These are phyloP conservation scores for Phytophthora litchii DNA, from an alignment of 352 stramenopile species.

Conservation along the genomic window DNA sequence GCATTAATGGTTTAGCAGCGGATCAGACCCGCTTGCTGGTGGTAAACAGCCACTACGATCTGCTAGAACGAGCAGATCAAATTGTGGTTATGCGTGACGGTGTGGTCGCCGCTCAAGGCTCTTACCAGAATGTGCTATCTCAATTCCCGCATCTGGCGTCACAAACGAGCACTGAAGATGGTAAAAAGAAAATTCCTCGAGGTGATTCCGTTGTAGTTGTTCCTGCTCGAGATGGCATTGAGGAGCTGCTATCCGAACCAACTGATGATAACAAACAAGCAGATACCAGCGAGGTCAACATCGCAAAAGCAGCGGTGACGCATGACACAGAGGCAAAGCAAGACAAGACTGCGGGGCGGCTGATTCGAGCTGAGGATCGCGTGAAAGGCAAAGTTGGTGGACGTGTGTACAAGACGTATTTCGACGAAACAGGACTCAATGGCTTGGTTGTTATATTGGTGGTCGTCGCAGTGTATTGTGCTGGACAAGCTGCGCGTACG, in stretches of 20 bases:
- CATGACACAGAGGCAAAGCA: no score
- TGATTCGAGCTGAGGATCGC: conserved; percentile 38
- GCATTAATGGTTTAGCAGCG: conserved; percentile 66
- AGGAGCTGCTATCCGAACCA: no score
- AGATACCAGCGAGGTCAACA: no score
- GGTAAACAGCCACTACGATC: conserved; percentile 92
- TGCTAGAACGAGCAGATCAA: conserved; percentile 61
- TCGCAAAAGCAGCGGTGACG: no score
- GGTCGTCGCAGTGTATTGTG: conserved; percentile 11
- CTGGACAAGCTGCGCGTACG: conserved; percentile 27
- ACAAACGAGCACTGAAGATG: background rate
- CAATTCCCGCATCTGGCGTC: conserved; percentile 33
- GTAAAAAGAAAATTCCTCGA: background rate
- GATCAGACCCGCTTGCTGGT: conserved; percentile 88
- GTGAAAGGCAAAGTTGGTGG: conserved; percentile 32
- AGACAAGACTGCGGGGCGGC: background rate
- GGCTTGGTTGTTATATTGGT: conserved; percentile 18
- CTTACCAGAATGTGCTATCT: conserved; percentile 64
- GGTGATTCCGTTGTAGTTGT: no score
- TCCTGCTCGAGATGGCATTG: no score
- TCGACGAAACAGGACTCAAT: conserved; percentile 37
- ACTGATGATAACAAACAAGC: no score
- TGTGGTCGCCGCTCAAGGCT: conserved; percentile 73
- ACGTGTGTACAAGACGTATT: conserved; percentile 35
- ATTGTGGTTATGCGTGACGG: conserved; percentile 79